phyloP scores from a whole-genome alignment of 1,284 basidiomycete species.

The Fomes fomentarius region DNA sequence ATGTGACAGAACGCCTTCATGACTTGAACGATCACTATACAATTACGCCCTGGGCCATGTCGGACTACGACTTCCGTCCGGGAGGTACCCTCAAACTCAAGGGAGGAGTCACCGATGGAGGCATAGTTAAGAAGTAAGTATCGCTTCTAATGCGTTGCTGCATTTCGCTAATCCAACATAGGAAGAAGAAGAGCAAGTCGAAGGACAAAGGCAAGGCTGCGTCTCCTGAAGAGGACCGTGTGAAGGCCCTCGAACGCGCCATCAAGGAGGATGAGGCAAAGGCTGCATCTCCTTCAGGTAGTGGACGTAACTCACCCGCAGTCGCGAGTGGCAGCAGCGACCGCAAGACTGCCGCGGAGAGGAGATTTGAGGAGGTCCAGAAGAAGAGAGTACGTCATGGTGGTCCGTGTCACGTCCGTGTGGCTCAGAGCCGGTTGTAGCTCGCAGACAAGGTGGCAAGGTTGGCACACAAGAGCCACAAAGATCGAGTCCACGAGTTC shows the following conservation, averaged over 20 bases:
- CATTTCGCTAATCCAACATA: constrained; percentile 55
- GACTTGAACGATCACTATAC: constrained; percentile 28
- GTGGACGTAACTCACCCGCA: constrained; percentile 61
- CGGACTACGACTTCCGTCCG: constrained; percentile 85
- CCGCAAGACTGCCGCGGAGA: constrained; percentile 88
- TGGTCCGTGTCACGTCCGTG: background rate
- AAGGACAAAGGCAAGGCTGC: constrained; percentile 45
- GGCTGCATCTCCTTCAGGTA: constrained; percentile 53
- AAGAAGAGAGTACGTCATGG: constrained; percentile 70
- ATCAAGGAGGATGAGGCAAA: constrained; percentile 45
- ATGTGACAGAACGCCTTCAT: constrained; percentile 28
- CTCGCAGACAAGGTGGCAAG: constrained; percentile 82
- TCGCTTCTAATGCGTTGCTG: constrained; percentile 6
- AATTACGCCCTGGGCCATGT: constrained; percentile 51
- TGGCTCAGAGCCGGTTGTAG: constrained; percentile 41
- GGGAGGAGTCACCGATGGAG: constrained; percentile 76
- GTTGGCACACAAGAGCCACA: constrained; percentile 88
- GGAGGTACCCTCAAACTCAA: constrained; percentile 92
- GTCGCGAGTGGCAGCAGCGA: constrained; percentile 40
- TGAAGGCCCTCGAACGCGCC: constrained; percentile 52
- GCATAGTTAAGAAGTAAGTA: constrained; percentile 80
- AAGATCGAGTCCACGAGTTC: constrained; percentile 93
- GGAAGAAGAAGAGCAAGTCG: constrained; percentile 86
- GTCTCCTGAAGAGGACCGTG: constrained; percentile 43
- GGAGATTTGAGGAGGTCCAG: constrained; percentile 86